Base-by-base conservation (phyloP, 163 green algal species). In the Smithsoniella earleae region DNA sequence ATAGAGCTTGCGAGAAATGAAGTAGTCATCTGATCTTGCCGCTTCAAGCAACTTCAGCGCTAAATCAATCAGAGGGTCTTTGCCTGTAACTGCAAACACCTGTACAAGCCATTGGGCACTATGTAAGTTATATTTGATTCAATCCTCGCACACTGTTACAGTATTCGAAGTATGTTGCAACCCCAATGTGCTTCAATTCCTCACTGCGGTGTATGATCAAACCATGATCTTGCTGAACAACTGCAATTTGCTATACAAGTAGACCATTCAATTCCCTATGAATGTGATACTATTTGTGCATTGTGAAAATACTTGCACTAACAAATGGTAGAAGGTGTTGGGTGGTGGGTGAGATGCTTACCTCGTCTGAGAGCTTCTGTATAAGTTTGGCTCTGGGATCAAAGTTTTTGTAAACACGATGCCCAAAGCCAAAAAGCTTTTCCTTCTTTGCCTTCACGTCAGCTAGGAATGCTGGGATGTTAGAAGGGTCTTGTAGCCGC, bases 351-450 rank as follows among this genome's bases (percentile, higher is more conserved):
- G n/a, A 31, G 1, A 5, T 22, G 58, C 58, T 1, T 13, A 69
- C 58, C 18, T 69, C 58, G 25, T 18, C 34, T 30, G 58, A 30
- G 37, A 87, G 77, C 66, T 87, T 63, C 66, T 86, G 83, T 72
- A 94, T 92, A 81, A 95, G 90, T 44, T 86, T 92, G 2, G 91
- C 91, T 18, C 91, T 79, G 1, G 91, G 91, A 82, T 97, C 91
- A 81, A 95, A 97, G 82, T 95, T 97, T 78, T 95, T 96, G 88
- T 97, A 97, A 73, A 99, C 92, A 20, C 92, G 83, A 86, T 98
- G 94, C 3, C 94, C 94, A 79, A 99, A 99, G n/a, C 94, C 94
- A 84, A 95, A 97, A 82, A 99, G 88, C 79, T 93, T 95, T 79
- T 96, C 89, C 77, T 89, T 82, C 80, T 87, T 87, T 45, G 73